Percentiles rank a stretch among this genome's conserved stretches.
Conservation (phyloP, 2,329 filamentous ascomycete genomes). For the Hymenoscyphus albidus region DNA sequence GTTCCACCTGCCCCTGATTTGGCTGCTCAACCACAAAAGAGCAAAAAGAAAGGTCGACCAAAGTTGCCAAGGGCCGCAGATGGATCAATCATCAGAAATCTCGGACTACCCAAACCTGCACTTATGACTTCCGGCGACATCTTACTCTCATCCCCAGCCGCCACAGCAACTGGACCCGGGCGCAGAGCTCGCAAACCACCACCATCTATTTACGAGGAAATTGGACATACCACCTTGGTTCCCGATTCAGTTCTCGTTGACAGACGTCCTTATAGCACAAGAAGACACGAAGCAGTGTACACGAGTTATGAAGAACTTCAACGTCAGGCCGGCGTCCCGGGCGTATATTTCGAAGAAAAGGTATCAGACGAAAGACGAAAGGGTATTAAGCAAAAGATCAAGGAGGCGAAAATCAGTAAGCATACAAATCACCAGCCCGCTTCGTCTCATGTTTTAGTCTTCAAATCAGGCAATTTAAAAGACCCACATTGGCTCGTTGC, state of each 20-base stretch:
- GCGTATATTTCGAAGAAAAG: constrained; percentile 20
- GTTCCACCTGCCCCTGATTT: background rate
- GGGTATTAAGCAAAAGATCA: background rate
- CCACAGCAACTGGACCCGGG: background rate
- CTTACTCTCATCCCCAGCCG: background rate
- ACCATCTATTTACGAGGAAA: constrained; percentile 3
- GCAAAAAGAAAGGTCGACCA: background rate
- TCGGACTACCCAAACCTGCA: background rate
- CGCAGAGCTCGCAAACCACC: background rate
- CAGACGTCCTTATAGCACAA: background rate
- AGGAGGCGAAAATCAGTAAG: background rate
- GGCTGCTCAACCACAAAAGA: background rate
- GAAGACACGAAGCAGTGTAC: background rate
- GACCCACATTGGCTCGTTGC: constrained; percentile 12
- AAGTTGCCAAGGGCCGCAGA: background rate
- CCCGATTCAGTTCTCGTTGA: background rate
- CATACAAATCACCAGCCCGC: background rate
- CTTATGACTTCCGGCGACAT: background rate
- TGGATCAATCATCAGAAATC: background rate
- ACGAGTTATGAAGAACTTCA: constrained; percentile 19
- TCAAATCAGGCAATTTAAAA: constrained; percentile 21
- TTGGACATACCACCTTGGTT: background rate
- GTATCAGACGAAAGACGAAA: constrained; percentile 6
- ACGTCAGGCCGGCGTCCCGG: constrained; percentile 19
- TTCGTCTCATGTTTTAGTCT: constrained; percentile 14